Evolutionary conservation across 2,329 filamentous ascomycete genomes (phyloP), one percentile per base, ranked within the genome.

Genomic region (Epichloe hybrida): DNA sequence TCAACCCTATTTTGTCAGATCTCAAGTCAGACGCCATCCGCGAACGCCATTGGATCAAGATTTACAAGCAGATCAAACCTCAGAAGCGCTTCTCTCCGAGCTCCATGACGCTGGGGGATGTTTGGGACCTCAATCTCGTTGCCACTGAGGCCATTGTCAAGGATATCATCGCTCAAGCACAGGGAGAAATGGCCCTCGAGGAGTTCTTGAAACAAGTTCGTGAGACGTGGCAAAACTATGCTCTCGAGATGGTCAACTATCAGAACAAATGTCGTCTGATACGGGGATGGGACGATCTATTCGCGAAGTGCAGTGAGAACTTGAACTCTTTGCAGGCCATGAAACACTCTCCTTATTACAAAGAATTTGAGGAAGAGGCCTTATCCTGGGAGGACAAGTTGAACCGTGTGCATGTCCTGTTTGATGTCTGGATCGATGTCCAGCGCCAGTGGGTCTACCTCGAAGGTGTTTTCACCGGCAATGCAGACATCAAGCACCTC

Each of bases 351-450:
- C 93, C 93, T 0, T 98, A 98, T 68, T 98, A 95, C 76, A 97
- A 96, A 67, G 91, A 97, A 61, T 99, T 99, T 55, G 93, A 98
- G 65, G 93, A 98, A 61, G 93, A 98, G 59, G 94, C 94, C 6
- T 86, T 89, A 1, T 80, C 86, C 1, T 98, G 93, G 93, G 94
- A 98, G 69, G 94, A 98, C 69, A 95, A 95, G 66, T 77, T 99
- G 27, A 99, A 97, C 66, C 83, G 93, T 44, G 89, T 98, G 2
- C 93, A 98, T 64, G 88, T 98, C 15, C 77, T 98, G 8, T 98
- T 99, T 62, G 93, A 99, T 66, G 90, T 98, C 15, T 99, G 94
- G 94, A 98, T 98, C 60, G 94, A 98, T 69, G 94, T 99, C n/a
- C 93, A 99, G 67, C 85, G 94, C 54, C 93, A 98, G 70, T 99